Evolutionary conservation across 371 early-diverging fungal genomes (phyloP).

Genomic region (Mortierella sp.): DNA sequence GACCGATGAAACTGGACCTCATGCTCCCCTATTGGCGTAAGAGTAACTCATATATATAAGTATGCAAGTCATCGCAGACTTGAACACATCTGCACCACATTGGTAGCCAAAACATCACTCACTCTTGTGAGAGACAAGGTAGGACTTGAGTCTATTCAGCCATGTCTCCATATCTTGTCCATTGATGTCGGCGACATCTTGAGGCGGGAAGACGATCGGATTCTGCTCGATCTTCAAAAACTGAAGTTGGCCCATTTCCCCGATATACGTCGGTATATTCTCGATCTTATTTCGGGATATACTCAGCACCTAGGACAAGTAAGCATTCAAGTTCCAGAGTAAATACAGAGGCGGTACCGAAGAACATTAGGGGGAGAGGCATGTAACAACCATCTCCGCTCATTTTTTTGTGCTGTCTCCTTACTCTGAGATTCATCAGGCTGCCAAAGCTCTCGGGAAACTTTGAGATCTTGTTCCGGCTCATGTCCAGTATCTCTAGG

Average conservation of each 20-base stretch:
- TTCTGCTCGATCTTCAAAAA: slow-evolving; percentile 51
- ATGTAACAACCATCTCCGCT: too few species aligned
- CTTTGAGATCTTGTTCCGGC: slow-evolving; percentile 49
- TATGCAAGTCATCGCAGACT: background rate
- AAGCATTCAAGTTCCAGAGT: too few species aligned
- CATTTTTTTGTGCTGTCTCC: background rate
- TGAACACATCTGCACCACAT: background rate
- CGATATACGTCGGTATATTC: slow-evolving; percentile 40
- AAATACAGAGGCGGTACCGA: too few species aligned
- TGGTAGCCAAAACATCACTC: slow-evolving; percentile 1
- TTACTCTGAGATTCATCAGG: slow-evolving; percentile 46
- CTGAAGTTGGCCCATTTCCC: slow-evolving; percentile 43
- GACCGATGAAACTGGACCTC: slow-evolving; percentile 2
- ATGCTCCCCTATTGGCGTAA: slow-evolving; percentile 11
- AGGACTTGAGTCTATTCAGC: slow-evolving; percentile 35
- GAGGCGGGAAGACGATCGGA: slow-evolving; percentile 41
- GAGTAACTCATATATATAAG: background rate
- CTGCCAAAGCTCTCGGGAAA: slow-evolving; percentile 44
- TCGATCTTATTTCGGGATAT: slow-evolving; percentile 45
- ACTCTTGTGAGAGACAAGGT: slow-evolving; percentile 25
- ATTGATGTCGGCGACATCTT: slow-evolving; percentile 27
- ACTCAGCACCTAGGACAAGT: slow-evolving; percentile 40
- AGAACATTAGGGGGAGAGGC: too few species aligned
- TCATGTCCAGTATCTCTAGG: slow-evolving; percentile 50
- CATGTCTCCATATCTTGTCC: slow-evolving; percentile 34